These are phyloP conservation scores for Zangia roseola DNA, from an alignment of 768 basidiomycete genomes.

Conservation along the genomic window DNA sequence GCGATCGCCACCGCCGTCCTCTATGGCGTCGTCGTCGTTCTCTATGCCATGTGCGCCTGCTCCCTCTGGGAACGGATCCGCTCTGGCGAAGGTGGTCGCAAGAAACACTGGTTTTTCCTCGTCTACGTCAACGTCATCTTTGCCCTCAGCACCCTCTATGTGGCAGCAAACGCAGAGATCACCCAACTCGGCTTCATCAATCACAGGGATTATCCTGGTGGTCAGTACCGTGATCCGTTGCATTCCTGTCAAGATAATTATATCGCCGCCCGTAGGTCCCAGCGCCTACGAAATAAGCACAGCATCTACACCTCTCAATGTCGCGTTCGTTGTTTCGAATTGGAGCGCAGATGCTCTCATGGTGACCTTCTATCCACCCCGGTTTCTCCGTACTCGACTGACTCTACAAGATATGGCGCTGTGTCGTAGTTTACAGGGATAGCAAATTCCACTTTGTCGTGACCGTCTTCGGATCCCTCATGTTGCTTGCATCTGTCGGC, in stretches of 20 bases:
- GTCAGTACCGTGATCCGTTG: slow-evolving; percentile 15
- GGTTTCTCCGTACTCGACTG: not conserved
- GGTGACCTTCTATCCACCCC: slow-evolving; percentile 13
- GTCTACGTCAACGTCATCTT: slow-evolving; percentile 31
- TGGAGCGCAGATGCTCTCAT: slow-evolving; percentile 32
- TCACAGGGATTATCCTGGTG: slow-evolving; percentile 32
- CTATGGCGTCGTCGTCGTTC: slow-evolving; percentile 28
- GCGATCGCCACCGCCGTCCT: slow-evolving; percentile 27
- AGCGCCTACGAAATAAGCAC: slow-evolving; percentile 23
- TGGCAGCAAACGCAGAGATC: slow-evolving; percentile 20
- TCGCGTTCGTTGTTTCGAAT: slow-evolving; percentile 30
- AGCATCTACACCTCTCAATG: slow-evolving; percentile 26
- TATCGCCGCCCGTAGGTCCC: slow-evolving; percentile 17
- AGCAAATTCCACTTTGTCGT: slow-evolving; percentile 20
- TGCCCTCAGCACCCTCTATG: slow-evolving; percentile 28
- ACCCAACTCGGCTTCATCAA: slow-evolving; percentile 32
- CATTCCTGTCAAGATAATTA: not conserved
- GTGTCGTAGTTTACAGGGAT: slow-evolving; percentile 32
- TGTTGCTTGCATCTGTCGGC: slow-evolving; percentile 28
- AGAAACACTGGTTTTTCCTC: slow-evolving; percentile 28
- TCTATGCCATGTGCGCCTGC: slow-evolving; percentile 26
- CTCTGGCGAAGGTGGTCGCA: slow-evolving; percentile 4
- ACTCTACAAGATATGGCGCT: slow-evolving; percentile 31
- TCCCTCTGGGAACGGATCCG: slow-evolving; percentile 28
- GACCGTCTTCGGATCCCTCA: slow-evolving; percentile 12